These are phyloP conservation scores for Penicillium sp. DNA, from an alignment of 2,329 filamentous ascomycete genomes.

Conservation along the genomic window DNA sequence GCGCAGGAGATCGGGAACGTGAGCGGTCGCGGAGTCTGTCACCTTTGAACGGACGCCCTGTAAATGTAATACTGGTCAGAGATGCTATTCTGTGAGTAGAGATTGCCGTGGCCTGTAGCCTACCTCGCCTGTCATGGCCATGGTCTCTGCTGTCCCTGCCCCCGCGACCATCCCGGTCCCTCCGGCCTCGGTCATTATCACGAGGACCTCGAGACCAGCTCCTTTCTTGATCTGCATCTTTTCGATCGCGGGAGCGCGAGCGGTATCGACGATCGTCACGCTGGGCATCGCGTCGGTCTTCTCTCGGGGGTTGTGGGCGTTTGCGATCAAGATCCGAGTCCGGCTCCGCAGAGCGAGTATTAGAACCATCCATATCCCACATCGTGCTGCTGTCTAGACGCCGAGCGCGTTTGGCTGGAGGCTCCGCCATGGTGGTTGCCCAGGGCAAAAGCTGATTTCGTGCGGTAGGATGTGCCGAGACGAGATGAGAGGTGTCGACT, in stretches of 20 bases:
- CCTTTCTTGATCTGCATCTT: slow-evolving; percentile 39
- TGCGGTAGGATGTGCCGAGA: slow-evolving; percentile 3
- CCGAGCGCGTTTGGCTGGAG: slow-evolving; percentile 49
- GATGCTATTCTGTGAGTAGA: background rate
- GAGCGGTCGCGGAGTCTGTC: slow-evolving; percentile 37
- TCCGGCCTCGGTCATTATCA: slow-evolving; percentile 27
- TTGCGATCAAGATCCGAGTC: slow-evolving; percentile 36
- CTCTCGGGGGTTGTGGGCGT: slow-evolving; percentile 34
- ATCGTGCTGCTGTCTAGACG: slow-evolving; percentile 56
- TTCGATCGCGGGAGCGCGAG: slow-evolving; percentile 38
- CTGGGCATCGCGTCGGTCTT: slow-evolving; percentile 37
- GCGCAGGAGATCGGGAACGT: slow-evolving; percentile 30
- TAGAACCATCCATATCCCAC: slow-evolving; percentile 50
- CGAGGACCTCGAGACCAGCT: slow-evolving; percentile 43
- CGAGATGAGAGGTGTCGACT: background rate
- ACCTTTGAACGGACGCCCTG: slow-evolving; percentile 30
- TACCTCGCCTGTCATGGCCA: slow-evolving; percentile 40
- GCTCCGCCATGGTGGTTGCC: slow-evolving; percentile 47
- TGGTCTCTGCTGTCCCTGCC: slow-evolving; percentile 40
- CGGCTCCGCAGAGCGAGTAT: slow-evolving; percentile 24
- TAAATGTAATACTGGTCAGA: background rate
- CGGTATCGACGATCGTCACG: slow-evolving; percentile 40
- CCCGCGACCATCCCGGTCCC: slow-evolving; percentile 34
- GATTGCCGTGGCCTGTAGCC: background rate
- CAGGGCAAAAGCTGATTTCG: slow-evolving; percentile 9